These are phyloP conservation scores for Tulasnella sp. DNA, from an alignment of 768 basidiomycete species.

Conservation along the genomic window DNA sequence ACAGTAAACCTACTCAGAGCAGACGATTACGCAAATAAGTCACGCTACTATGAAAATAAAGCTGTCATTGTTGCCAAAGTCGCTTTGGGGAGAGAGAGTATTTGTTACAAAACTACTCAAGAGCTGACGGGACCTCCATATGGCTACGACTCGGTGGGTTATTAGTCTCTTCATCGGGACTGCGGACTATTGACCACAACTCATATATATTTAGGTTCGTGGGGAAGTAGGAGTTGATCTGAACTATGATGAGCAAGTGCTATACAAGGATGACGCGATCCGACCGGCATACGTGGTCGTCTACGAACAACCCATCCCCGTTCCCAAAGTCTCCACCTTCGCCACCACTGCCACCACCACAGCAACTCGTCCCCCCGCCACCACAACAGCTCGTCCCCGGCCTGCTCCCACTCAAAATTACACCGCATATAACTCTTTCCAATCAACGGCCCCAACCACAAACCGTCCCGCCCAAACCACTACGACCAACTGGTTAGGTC, in stretches of 20 bases:
- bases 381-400: not conserved
- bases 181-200: no score
- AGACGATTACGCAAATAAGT: conserved; percentile 10
- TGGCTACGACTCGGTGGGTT: conserved; percentile 19
- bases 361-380: not conserved
- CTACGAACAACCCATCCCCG: not conserved
- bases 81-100: not conserved
- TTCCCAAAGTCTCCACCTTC: not conserved
- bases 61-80: conserved; percentile 4
- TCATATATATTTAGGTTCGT: not conserved
- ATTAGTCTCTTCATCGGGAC: not conserved
- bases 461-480: not conserved
- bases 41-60: not conserved
- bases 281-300: conserved; percentile 9
- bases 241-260: conserved; percentile 22
- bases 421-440: not conserved
- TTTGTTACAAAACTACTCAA: not conserved
- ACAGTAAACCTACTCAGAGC: not conserved
- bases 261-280: conserved; percentile 15
- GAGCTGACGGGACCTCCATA: not conserved
- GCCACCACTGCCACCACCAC: not conserved
- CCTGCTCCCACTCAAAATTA: not conserved
- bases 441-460: not conserved
- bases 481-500: not conserved
- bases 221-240: conserved; percentile 11